These are phyloP conservation scores for Plasmodium gaboni DNA, from an alignment of 169 alveolate genomes.

Conservation along the genomic window DNA sequence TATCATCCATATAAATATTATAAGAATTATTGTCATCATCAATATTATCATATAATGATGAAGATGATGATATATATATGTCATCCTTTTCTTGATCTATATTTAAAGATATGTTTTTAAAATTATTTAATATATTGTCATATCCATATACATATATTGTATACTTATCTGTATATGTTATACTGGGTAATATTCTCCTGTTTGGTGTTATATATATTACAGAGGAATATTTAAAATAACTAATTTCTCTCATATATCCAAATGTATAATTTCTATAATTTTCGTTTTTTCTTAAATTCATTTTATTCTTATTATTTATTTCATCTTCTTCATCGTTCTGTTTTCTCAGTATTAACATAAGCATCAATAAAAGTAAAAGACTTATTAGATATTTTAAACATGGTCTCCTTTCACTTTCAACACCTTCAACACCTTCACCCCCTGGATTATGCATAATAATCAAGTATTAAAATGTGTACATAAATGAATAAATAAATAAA, in stretches of 20 bases:
- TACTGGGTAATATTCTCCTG: conserved; percentile 54
- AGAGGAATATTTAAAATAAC: conserved; percentile 60
- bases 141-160: conserved; percentile 62
- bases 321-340: conserved; percentile 72
- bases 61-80: conserved; percentile 28
- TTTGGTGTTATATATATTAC: conserved; percentile 73
- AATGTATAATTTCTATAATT: conserved; percentile 43
- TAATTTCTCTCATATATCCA: conserved; percentile 51
- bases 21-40: no score
- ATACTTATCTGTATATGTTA: conserved; percentile 24
- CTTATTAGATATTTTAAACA: conserved; percentile 57
- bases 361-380: conserved; percentile 46
- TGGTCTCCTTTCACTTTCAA: conserved; percentile 43
- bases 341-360: conserved; percentile 36
- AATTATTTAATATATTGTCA: conserved; percentile 47
- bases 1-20: no score
- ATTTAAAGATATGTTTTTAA: conserved; percentile 43
- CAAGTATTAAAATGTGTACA: neutral
- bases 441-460: conserved; percentile 39
- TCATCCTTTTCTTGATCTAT: conserved; percentile 42
- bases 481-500: neutral
- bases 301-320: conserved; percentile 16
- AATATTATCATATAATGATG: no score
- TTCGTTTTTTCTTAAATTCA: conserved; percentile 68
- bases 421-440: conserved; percentile 34